Evolutionary conservation across 768 basidiomycete species (phyloP).

Genomic region (Macrolepiota albuminosa): DNA sequence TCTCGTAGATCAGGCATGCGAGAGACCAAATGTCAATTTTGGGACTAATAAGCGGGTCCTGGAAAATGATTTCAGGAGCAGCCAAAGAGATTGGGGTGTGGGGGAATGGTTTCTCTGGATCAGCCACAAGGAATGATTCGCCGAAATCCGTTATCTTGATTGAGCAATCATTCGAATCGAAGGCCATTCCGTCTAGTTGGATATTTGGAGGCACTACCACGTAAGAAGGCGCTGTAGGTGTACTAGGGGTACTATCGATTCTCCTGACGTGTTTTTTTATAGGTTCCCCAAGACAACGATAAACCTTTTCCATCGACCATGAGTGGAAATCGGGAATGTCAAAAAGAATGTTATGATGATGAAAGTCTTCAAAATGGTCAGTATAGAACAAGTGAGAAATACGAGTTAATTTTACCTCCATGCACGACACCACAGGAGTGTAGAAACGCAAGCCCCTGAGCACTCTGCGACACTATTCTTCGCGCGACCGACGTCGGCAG

Average conservation of each 20-base stretch:
- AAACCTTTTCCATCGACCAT: slow-evolving; percentile 4
- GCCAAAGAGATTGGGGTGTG: slow-evolving; percentile 5
- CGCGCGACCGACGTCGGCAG: slow-evolving; percentile 48
- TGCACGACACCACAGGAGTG: slow-evolving; percentile 62
- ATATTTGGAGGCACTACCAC: slow-evolving; percentile 1
- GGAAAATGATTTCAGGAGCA: slow-evolving; percentile 7
- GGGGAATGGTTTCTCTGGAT: background rate
- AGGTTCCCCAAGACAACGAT: slow-evolving; percentile 1
- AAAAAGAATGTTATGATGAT: slow-evolving; percentile 1
- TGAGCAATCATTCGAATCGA: background rate
- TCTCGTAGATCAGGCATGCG: slow-evolving; percentile 5
- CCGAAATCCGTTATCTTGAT: slow-evolving; percentile 9
- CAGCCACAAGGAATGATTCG: slow-evolving; percentile 5
- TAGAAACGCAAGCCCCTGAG: slow-evolving; percentile 49
- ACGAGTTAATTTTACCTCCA: slow-evolving; percentile 51
- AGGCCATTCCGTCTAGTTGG: background rate
- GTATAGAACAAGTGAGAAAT: background rate
- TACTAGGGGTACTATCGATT: background rate
- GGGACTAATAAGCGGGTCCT: too few species aligned
- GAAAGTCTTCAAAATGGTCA: too few species aligned
- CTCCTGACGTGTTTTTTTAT: background rate
- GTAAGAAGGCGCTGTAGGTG: slow-evolving; percentile 1
- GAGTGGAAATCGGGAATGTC: slow-evolving; percentile 3
- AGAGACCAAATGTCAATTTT: slow-evolving; percentile 6
- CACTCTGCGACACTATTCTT: slow-evolving; percentile 45